These are phyloP conservation scores for Coemansia sp. DNA, from an alignment of 192 early-diverging fungal genomes.

Conservation along the genomic window DNA sequence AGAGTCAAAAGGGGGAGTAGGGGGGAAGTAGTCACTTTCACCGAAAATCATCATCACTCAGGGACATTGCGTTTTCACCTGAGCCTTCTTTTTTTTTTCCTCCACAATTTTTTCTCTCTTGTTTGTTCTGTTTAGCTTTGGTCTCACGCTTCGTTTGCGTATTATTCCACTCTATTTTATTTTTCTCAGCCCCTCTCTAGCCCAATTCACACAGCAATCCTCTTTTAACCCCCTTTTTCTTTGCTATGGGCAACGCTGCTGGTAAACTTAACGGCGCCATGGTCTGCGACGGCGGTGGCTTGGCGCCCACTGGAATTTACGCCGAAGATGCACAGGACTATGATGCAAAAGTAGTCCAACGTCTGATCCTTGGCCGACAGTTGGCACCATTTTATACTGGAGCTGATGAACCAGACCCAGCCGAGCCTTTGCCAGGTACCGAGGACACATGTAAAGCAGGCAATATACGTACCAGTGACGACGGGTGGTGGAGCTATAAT, in stretches of 20 bases:
- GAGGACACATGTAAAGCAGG: neutral
- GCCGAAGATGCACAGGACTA: conserved; percentile 73
- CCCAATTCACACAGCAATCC: too few species aligned
- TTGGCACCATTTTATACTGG: conserved; percentile 91
- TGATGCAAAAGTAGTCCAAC: conserved; percentile 70
- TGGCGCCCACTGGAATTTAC: conserved; percentile 74
- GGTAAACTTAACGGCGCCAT: conserved; percentile 46
- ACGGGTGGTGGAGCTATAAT: conserved; percentile 60
- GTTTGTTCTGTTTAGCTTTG: neutral
- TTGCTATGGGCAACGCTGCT: conserved; percentile 51
- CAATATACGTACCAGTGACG: conserved; percentile 17
- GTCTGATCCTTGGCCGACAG: conserved; percentile 73
- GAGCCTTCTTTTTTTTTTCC: too few species aligned
- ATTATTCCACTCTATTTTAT: neutral
- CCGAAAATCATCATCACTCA: too few species aligned
- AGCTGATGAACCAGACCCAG: conserved; percentile 66
- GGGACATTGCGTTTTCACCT: too few species aligned
- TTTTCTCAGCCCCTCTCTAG: too few species aligned
- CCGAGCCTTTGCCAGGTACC: neutral
- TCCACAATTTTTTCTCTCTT: too few species aligned
- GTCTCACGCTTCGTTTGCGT: conserved; percentile 3
- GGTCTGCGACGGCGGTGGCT: conserved; percentile 66
- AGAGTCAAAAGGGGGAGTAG: neutral
- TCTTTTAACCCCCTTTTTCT: neutral
- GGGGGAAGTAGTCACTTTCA: too few species aligned